These are phyloP conservation scores for Citrus glauca DNA, from an alignment of 345 rosid species.

Conservation along the genomic window DNA sequence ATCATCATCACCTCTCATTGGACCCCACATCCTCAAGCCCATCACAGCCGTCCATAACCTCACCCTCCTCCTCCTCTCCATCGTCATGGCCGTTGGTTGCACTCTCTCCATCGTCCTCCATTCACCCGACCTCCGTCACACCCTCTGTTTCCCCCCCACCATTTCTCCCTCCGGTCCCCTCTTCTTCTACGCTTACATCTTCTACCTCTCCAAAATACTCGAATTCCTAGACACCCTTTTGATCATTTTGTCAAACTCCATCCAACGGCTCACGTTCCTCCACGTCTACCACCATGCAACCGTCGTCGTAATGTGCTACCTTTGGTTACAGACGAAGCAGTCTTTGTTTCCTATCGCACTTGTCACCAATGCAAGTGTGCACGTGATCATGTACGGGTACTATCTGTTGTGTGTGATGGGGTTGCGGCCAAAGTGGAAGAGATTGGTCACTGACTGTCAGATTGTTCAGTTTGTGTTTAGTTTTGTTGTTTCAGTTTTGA, in stretches of 20 bases:
- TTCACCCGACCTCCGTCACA: neutral
- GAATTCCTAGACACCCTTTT: conserved; percentile 59
- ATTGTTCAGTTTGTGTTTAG: conserved; percentile 71
- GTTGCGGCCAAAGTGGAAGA: conserved; percentile 69
- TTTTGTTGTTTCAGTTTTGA: conserved; percentile 42
- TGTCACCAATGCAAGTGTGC: conserved; percentile 53
- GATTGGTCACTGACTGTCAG: conserved; percentile 68
- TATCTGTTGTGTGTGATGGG: conserved; percentile 60
- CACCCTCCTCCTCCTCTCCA: conserved; percentile 53
- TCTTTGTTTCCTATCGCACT: conserved; percentile 62
- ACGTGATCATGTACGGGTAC: conserved; percentile 68
- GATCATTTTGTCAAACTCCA: conserved; percentile 47
- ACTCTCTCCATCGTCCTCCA: conserved; percentile 41
- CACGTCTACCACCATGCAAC: conserved; percentile 83
- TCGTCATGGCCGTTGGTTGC: conserved; percentile 70
- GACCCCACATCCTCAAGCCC: conserved; percentile 49
- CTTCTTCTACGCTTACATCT: conserved; percentile 73
- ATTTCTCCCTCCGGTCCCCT: conserved; percentile 45
- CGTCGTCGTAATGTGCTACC: conserved; percentile 67
- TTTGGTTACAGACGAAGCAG: conserved; percentile 54
- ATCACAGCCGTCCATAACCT: conserved; percentile 75
- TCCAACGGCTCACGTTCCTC: conserved; percentile 68
- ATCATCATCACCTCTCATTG: conserved; percentile 13
- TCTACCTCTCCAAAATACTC: conserved; percentile 64
- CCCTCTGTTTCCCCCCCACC: conserved; percentile 49